Conservation (phyloP, 306 rosid genomes). For the Chamaecrista fasciculata region DNA sequence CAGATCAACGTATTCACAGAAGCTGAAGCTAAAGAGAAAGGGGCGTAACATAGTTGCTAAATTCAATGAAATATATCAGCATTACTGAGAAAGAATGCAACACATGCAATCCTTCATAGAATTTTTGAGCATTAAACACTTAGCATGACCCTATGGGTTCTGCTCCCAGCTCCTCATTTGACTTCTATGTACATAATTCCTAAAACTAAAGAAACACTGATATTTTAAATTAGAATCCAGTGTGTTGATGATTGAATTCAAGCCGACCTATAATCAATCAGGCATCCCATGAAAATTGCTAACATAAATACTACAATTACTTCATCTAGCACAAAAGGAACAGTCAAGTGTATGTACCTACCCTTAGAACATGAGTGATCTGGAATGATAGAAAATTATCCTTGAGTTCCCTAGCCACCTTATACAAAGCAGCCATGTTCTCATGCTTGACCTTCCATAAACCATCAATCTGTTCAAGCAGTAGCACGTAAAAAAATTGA, state of each 20-base stretch:
- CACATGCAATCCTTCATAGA: constrained; percentile 4
- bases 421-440: constrained; percentile 53
- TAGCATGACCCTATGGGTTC: constrained; percentile 3
- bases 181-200: background rate
- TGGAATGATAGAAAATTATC: constrained; percentile 67
- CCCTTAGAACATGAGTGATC: constrained; percentile 86
- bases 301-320: constrained; percentile 13
- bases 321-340: background rate
- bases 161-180: background rate
- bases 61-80: constrained; percentile 1
- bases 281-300: constrained; percentile 4
- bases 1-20: background rate
- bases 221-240: background rate
- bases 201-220: background rate
- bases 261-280: background rate
- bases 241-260: background rate
- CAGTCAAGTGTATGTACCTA: constrained; percentile 40
- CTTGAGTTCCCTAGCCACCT: constrained; percentile 71
- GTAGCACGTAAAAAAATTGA: constrained; percentile 23
- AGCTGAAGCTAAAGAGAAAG: background rate
- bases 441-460: constrained; percentile 72
- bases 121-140: constrained; percentile 2
- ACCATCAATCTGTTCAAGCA: constrained; percentile 75
- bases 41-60: background rate
- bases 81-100: background rate